Base-by-base conservation (phyloP, 2,329 filamentous ascomycete species). In the Alternaria metachromatica region DNA sequence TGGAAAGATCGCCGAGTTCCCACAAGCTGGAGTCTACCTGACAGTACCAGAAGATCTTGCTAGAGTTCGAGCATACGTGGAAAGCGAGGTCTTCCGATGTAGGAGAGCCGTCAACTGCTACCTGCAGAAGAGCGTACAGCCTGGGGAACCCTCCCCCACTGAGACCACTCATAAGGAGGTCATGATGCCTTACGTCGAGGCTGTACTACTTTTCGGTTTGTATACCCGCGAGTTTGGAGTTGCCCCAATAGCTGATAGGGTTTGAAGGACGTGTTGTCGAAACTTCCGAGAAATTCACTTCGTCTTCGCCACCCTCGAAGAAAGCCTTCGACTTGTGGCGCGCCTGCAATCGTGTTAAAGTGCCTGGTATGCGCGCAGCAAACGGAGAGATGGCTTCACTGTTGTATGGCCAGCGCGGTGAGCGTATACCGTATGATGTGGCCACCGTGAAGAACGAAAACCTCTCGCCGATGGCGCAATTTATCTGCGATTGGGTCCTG, bases 381-480 rank as follows among this genome's bases (percentile, higher is more conserved):
- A 65, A 65, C 13, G 60, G 60, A 4, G 60, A 63, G 28, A 6
- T 60, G 20, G 20, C 49, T 15, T 33, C 20, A 5, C 55, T 49
- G 11, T 55, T 49, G 11, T 58, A 63, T 21, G 57, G 62, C 8
- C 12, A 33, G 2, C 6, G 20, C 1, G 45, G 41, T 3, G 23
- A 49, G 0, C 28, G 10, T 12, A 20, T 58, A 13, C 57, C 57
- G 10, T 7, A 4, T 21, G 6, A 57, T 20, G 4, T 60, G 12
- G 21, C 25, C 15, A 33, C 53, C 4, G n/a, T 20, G 10, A 15
- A 51, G 13, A 9, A 46, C 28, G 48, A 49, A 6, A 43, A 26
- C n/a, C 43, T 58, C 11, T 13, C 43, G 12, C 57, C 62, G 2
- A 49, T 50, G 20, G 48, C 53, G 11, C 25, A 10, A 1, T 58